Evolutionary conservation across 2,329 filamentous ascomycete genomes (phyloP).

Genomic region (Acarospora socialis): DNA sequence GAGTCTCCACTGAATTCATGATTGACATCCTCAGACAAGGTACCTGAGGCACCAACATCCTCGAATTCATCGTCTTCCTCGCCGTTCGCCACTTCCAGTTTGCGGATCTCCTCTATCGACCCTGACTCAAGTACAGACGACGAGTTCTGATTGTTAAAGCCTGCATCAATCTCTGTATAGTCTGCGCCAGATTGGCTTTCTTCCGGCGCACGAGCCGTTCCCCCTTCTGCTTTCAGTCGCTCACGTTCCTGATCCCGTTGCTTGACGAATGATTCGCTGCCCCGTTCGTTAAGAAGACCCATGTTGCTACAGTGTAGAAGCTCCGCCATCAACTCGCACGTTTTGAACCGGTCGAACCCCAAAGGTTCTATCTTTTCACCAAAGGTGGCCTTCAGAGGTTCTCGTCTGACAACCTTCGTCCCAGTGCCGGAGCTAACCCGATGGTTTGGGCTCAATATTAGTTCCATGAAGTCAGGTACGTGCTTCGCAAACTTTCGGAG

Average conservation of each 20-base stretch:
- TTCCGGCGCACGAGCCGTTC: slow-evolving; percentile 28
- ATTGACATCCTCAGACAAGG: slow-evolving; percentile 58
- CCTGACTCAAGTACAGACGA: slow-evolving; percentile 26
- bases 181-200: slow-evolving; percentile 43
- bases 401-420: slow-evolving; percentile 50
- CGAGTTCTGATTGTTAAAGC: slow-evolving; percentile 26
- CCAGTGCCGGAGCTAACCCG: slow-evolving; percentile 42
- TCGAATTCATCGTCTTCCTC: slow-evolving; percentile 89
- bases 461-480: slow-evolving; percentile 83
- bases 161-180: slow-evolving; percentile 32
- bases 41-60: slow-evolving; percentile 58
- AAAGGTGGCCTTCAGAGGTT: slow-evolving; percentile 72
- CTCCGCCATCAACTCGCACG: slow-evolving; percentile 96
- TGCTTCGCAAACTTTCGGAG: slow-evolving; percentile 79
- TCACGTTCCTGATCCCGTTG: slow-evolving; percentile 70
- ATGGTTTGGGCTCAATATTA: slow-evolving; percentile 63
- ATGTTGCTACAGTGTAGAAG: slow-evolving; percentile 97
- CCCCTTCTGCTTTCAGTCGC: slow-evolving; percentile 61
- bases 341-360: slow-evolving; percentile 96
- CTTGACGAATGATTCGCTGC: slow-evolving; percentile 74
- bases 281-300: slow-evolving; percentile 82
- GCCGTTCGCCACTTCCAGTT: slow-evolving; percentile 63
- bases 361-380: slow-evolving; percentile 82
- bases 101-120: slow-evolving; percentile 52
- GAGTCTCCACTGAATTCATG: slow-evolving; percentile 50